Evolutionary conservation across 2,329 filamentous ascomycete species (phyloP).

Genomic region (Fusarium sp.): DNA sequence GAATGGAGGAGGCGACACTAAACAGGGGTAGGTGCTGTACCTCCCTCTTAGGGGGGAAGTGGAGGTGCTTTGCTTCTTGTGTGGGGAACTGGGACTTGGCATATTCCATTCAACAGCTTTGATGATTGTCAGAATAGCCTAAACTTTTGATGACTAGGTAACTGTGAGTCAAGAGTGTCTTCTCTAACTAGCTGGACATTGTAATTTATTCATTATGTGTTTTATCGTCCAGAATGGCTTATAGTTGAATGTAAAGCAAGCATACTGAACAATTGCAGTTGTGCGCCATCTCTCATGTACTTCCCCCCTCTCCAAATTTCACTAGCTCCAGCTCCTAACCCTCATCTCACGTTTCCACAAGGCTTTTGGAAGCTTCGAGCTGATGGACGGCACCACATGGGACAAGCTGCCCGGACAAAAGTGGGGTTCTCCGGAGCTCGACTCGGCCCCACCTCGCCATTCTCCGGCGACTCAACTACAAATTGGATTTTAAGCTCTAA

Average conservation of each 20-base stretch:
- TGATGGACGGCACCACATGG: not conserved
- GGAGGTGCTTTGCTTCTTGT: conserved; percentile 16
- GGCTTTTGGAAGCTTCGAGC: not conserved
- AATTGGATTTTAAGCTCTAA: not conserved
- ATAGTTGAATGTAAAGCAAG: not conserved
- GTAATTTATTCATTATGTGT: not conserved
- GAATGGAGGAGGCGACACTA: conserved; percentile 12
- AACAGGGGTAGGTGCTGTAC: conserved; percentile 19
- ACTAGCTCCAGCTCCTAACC: not conserved
- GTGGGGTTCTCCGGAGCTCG: not conserved
- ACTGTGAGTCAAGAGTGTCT: not conserved
- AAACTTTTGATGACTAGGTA: not conserved
- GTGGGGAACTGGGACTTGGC: conserved; percentile 23
- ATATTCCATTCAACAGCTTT: conserved; percentile 2
- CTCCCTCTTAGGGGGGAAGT: not conserved
- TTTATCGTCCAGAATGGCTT: not conserved
- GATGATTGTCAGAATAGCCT: not conserved
- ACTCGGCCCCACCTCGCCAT: not conserved
- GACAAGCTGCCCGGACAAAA: not conserved
- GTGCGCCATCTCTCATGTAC: not conserved
- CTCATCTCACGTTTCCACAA: not conserved
- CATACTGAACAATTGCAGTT: not conserved
- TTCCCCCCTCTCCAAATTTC: not conserved
- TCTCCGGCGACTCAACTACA: not conserved
- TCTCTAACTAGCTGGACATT: not conserved